Conservation (phyloP, 805 yeast species). For the Metschnikowia rubicola region DNA sequence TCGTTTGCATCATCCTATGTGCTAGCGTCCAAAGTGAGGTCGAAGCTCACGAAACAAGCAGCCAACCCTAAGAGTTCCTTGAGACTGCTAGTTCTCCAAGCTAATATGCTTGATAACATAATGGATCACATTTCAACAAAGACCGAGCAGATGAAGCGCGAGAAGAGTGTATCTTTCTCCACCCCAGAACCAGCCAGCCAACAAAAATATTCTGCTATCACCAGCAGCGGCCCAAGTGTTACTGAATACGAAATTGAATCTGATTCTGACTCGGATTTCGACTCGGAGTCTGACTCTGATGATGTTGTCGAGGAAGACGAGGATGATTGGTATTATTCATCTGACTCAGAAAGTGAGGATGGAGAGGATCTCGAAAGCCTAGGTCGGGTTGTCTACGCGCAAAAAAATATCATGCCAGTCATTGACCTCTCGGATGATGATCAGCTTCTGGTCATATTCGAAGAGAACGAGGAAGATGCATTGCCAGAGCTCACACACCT, state of each 20-base stretch:
- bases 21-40: constrained; percentile 62
- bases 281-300: constrained; percentile 25
- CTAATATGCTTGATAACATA: constrained; percentile 62
- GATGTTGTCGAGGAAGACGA: constrained; percentile 11
- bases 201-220: background rate
- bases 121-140: constrained; percentile 48
- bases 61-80: constrained; percentile 53
- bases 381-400: background rate
- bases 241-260: constrained; percentile 39
- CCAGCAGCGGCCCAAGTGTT: constrained; percentile 24
- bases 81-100: constrained; percentile 62
- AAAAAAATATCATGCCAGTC: constrained; percentile 11
- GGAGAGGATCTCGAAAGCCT: constrained; percentile 6
- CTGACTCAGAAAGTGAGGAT: constrained; percentile 27
- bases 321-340: constrained; percentile 19
- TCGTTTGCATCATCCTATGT: constrained; percentile 50
- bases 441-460: constrained; percentile 15
- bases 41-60: constrained; percentile 62
- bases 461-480: constrained; percentile 10
- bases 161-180: constrained; percentile 3
- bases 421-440: constrained; percentile 11
- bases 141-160: constrained; percentile 21
- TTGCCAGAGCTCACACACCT: constrained; percentile 17
- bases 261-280: constrained; percentile 26
- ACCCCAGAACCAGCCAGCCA: constrained; percentile 18